A percentile compares a stretch with the other conserved stretches of the same genome.
These are phyloP conservation scores for Lunularia cruciata DNA, from an alignment of 225 moss, liverwort and hornwort species.

Conservation along the genomic window DNA sequence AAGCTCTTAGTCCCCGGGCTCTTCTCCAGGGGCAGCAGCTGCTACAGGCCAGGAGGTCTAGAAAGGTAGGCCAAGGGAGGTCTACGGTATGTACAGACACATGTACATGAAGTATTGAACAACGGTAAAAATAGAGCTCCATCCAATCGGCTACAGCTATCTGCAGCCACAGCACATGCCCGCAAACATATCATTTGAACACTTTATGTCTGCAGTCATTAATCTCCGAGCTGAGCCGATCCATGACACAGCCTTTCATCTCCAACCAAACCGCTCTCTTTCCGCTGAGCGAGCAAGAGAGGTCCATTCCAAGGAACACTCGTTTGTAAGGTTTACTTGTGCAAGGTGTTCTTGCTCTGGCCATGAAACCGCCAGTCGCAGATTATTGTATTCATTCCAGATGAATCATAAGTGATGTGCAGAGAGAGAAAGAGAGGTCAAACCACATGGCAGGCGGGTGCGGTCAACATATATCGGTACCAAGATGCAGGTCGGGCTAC, in stretches of 20 bases:
- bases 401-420: not conserved
- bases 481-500: constrained; percentile 8
- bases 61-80: too few relatives aligned
- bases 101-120: constrained; percentile 7
- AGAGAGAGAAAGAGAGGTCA: constrained; percentile 1
- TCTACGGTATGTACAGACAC: constrained; percentile 1
- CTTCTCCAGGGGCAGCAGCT: too few relatives aligned
- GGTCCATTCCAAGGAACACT: not conserved
- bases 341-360: not conserved
- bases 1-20: not conserved
- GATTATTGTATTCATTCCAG: not conserved
- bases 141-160: constrained; percentile 11
- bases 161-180: constrained; percentile 13
- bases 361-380: not conserved
- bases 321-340: not conserved
- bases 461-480: constrained; percentile 16
- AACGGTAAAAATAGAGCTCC: not conserved
- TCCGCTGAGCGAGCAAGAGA: not conserved
- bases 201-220: constrained; percentile 18
- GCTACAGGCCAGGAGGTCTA: too few relatives aligned
- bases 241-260: constrained; percentile 1
- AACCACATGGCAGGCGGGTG: constrained; percentile 4
- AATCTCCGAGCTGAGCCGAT: constrained; percentile 1
- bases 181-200: not conserved
- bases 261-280: not conserved